Base-by-base conservation (phyloP, 768 basidiomycete genomes). In the Termitomyces eurrhizus region DNA sequence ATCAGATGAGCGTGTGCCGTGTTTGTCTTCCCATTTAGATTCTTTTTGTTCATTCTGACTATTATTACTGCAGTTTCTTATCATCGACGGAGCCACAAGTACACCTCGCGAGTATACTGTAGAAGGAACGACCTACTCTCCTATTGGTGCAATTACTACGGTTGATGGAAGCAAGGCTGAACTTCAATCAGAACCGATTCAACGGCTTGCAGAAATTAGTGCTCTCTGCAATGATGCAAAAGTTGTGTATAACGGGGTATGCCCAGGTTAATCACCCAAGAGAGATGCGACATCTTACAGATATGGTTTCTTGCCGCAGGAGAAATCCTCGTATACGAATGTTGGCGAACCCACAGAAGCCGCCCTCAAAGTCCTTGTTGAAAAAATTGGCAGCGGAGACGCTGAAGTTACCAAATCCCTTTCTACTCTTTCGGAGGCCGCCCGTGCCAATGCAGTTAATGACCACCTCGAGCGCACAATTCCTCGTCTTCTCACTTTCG, bases 291-390 rank as follows among this genome's bases (percentile, higher is more conserved):
- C 54, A 26, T 56, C 41, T 50, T 13, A 56, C n/a, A 36, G n/a
- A 36, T 21, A 21, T 41, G 14, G 8, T 53, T 52, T 39, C 33
- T 49, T 46, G 7, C n/a, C 35, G 52, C 67, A 95, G 92, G 93
- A 96, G 29, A 94, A 90, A 71, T 79, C 80, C 33, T 63, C 77
- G 0, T 98, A 96, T 72, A 73, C 80, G 52, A 94, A 91, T 68
- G 83, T 99, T 51, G 96, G 96, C 29, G 96, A 98, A 76, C 96
- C 96, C 14, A 99, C 96, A 1, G 96, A 99, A 74, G 96, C 96
- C 4, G 96, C 96, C 0, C 82, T 99, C 58, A 95, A 92, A 73
- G 95, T 97, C 46, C 84, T 98, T 18, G 93, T 85, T 26, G 96
- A 99, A 78, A 99, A 98, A 78, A 83, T 98, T 58, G 93, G 90